Base-by-base conservation (phyloP, 306 rosid species). In the Gynostemma pentaphyllum region DNA sequence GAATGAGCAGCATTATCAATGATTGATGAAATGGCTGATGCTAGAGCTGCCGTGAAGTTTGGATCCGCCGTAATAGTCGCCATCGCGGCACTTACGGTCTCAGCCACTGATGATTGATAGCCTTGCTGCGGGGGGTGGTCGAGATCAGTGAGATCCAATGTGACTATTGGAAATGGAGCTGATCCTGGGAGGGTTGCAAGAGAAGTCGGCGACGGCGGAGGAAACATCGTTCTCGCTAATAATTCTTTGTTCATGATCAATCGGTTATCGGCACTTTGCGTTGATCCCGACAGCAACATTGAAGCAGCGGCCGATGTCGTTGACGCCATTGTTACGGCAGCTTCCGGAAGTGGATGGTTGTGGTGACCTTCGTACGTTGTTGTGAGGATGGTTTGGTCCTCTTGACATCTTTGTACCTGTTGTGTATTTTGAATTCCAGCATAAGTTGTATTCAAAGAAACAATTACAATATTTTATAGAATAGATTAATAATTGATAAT, bases 301-400 rank as follows among this genome's bases (percentile, higher is more conserved):
- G 95, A 84, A 8, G 88, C 90, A 0, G 91, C 86, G 4, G 88
- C 80, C 7, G 95, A 79, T 4, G 95, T 87, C 2, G 90, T 78
- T 0, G 88, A 80, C 16, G 85, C 88, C 95, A 84, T 87, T 11
- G 85, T 69, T 68, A 78, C 59, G 2, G 95, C 91, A 2, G 88
- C 77, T 0, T 86, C 88, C 46, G 95, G 91, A n/a, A 87, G 88
- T 23, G 88, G 86, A 50, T 87, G 95, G 68, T 74, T 87, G 73
- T 87, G 95, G 2, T 80, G 84, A 0, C 95, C 95, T 78, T 87
- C 95, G 26, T 87, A 87, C 27, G 95, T 87, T 0, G 91, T 84
- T 1, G 75, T 82, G 28, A 87, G 68, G 30, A 87, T 72, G 15
- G 85, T 80, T 70, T 68, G 19, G 59, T 87, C 95, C 60, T 80